A percentile compares a stretch with the other conserved stretches of the same genome.
These are phyloP conservation scores for Bolboschoenoplectus hybrid DNA, from an alignment of 202 grass and related monocot species.

Conservation along the genomic window DNA sequence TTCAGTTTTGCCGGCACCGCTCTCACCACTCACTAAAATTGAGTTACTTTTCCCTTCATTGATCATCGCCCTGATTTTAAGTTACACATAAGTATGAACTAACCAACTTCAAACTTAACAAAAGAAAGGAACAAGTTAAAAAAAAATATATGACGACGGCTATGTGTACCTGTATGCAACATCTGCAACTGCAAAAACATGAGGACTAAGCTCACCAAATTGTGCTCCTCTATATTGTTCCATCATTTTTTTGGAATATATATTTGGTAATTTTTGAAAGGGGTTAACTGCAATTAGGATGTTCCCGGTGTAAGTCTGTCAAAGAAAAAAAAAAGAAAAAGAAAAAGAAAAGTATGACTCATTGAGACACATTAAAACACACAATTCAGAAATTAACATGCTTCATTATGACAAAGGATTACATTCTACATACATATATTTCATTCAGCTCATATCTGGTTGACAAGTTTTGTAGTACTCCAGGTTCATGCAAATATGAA, in stretches of 20 bases:
- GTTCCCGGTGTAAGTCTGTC: conserved; percentile 90
- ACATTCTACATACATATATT: conserved; percentile 68
- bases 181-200: conserved; percentile 95
- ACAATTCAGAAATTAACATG: conserved; percentile 4
- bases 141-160: background rate
- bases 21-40: conserved; percentile 95
- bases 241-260: conserved; percentile 92
- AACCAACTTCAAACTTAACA: conserved; percentile 1
- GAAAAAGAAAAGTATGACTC: conserved; percentile 24
- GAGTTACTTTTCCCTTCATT: conserved; percentile 86
- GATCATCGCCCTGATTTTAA: conserved; percentile 75
- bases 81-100: conserved; percentile 34
- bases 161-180: conserved; percentile 79
- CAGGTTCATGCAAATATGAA: conserved; percentile 90
- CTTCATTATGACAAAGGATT: conserved; percentile 9
- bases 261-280: conserved; percentile 86
- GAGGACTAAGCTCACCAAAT: conserved; percentile 91
- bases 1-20: conserved; percentile 92
- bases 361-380: conserved; percentile 35
- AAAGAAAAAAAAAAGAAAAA: conserved; percentile 35
- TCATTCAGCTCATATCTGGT: conserved; percentile 91
- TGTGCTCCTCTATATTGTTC: conserved; percentile 92
- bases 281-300: conserved; percentile 95
- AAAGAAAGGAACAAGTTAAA: conserved; percentile 17
- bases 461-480: conserved; percentile 79